Evolutionary conservation across 352 stramenopile species (phyloP).

Genomic region (Globisporangium irregulare): DNA sequence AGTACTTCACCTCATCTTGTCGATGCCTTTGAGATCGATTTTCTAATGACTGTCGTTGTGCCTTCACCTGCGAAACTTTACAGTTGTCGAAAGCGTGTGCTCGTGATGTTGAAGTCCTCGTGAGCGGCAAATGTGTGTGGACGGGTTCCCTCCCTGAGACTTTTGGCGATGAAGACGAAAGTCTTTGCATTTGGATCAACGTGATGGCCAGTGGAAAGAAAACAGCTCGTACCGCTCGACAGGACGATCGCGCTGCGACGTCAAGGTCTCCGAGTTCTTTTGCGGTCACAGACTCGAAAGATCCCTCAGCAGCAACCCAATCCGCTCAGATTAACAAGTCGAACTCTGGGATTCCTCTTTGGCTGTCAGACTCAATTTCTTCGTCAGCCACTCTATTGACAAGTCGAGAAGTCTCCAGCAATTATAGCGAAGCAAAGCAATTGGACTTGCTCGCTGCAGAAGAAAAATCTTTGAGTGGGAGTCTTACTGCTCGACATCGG

Average conservation of each 20-base stretch:
- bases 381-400: not conserved
- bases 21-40: not conserved
- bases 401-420: not conserved
- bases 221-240: slow-evolving; percentile 24
- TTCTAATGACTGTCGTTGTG: not conserved
- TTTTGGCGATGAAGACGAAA: slow-evolving; percentile 65
- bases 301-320: not conserved
- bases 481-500: slow-evolving; percentile 13
- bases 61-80: slow-evolving; percentile 23
- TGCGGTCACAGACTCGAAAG: not conserved
- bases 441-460: slow-evolving; percentile 12
- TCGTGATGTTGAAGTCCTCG: slow-evolving; percentile 64
- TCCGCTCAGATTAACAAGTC: slow-evolving; percentile 1
- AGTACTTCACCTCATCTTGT: slow-evolving; percentile 9
- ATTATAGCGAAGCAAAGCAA: slow-evolving; percentile 12
- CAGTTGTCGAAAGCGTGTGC: slow-evolving; percentile 35
- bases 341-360: slow-evolving; percentile 13
- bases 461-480: slow-evolving; percentile 7
- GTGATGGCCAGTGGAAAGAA: slow-evolving; percentile 37
- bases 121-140: slow-evolving; percentile 64
- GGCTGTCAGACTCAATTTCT: slow-evolving; percentile 15
- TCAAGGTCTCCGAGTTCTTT: not conserved
- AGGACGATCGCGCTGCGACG: not conserved
- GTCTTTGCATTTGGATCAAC: slow-evolving; percentile 65
- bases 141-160: slow-evolving; percentile 71